Percentiles rank a stretch among this genome's conserved stretches.
Evolutionary conservation across 768 basidiomycete genomes (phyloP).

Genomic region (Auriscalpium vulgare): DNA sequence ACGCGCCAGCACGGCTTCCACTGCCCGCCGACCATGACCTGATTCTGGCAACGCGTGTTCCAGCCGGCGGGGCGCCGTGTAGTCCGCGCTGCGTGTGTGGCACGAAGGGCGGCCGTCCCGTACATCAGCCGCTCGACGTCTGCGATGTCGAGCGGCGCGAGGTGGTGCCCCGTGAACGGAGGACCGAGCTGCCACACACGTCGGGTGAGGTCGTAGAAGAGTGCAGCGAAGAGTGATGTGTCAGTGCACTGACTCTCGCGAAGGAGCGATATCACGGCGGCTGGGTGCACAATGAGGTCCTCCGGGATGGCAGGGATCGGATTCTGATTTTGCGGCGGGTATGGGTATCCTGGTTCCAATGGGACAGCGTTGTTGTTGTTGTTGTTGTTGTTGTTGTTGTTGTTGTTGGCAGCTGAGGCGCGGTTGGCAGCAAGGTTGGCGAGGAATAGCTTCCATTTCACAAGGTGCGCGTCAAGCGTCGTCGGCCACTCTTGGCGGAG

Average conservation of each 20-base stretch:
- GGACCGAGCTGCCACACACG: constrained; percentile 16
- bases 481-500: constrained; percentile 1
- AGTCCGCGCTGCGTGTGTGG: background rate
- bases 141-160: constrained; percentile 15
- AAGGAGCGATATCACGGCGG: constrained; percentile 19
- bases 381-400: background rate
- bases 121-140: constrained; percentile 19
- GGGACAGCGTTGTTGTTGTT: background rate
- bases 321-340: background rate
- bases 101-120: constrained; percentile 17
- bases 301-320: background rate
- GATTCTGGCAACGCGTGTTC: background rate
- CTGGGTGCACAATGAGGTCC: constrained; percentile 18
- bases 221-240: constrained; percentile 14
- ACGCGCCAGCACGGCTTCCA: background rate
- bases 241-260: constrained; percentile 16
- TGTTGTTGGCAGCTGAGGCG: background rate
- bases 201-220: constrained; percentile 22
- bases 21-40: background rate
- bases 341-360: background rate
- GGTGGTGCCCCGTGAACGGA: constrained; percentile 12
- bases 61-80: background rate
- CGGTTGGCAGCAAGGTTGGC: background rate
- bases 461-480: background rate
- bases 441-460: background rate